These are phyloP conservation scores for Talaromyces liani DNA, from an alignment of 495 filamentous ascomycete species.

Conservation along the genomic window DNA sequence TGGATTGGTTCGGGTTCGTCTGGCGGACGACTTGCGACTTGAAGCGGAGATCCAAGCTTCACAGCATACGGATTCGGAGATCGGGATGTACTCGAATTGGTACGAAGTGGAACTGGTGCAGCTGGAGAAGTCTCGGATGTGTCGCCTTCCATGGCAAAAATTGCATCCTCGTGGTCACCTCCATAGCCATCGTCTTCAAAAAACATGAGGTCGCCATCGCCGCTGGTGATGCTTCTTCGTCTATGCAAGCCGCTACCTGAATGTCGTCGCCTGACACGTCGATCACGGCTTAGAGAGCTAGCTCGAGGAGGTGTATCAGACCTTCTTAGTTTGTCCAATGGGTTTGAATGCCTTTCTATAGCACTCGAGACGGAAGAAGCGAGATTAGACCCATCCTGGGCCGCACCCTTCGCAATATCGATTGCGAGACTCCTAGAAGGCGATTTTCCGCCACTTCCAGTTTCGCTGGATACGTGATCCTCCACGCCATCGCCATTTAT, in stretches of 20 bases:
- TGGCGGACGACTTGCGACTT: slow-evolving; percentile 1
- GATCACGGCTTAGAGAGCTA: slow-evolving; percentile 25
- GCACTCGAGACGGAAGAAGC: slow-evolving; percentile 31
- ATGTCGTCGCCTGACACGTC: slow-evolving; percentile 52
- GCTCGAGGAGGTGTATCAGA: slow-evolving; percentile 22
- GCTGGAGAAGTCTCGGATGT: slow-evolving; percentile 13
- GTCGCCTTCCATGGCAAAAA: slow-evolving; percentile 67
- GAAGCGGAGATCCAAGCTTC: slow-evolving; percentile 8
- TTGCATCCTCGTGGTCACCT: slow-evolving; percentile 66
- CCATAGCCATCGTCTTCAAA: slow-evolving; percentile 83
- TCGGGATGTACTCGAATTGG: neutral
- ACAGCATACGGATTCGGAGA: neutral
- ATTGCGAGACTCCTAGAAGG: slow-evolving; percentile 20
- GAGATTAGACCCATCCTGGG: slow-evolving; percentile 14
- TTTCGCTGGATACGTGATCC: slow-evolving; percentile 13
- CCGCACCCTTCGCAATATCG: slow-evolving; percentile 23
- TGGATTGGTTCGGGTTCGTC: slow-evolving; percentile 14
- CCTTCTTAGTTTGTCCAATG: slow-evolving; percentile 24
- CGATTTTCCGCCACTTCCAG: slow-evolving; percentile 14
- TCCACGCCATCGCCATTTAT: slow-evolving; percentile 27
- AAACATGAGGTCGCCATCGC: slow-evolving; percentile 67
- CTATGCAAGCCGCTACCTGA: slow-evolving; percentile 73
- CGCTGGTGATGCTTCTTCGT: slow-evolving; percentile 52
- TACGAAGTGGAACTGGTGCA: neutral
- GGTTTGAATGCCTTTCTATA: slow-evolving; percentile 27